Conservation (phyloP, 2,329 filamentous ascomycete species). For the Lecanoromycetidae sp. region DNA sequence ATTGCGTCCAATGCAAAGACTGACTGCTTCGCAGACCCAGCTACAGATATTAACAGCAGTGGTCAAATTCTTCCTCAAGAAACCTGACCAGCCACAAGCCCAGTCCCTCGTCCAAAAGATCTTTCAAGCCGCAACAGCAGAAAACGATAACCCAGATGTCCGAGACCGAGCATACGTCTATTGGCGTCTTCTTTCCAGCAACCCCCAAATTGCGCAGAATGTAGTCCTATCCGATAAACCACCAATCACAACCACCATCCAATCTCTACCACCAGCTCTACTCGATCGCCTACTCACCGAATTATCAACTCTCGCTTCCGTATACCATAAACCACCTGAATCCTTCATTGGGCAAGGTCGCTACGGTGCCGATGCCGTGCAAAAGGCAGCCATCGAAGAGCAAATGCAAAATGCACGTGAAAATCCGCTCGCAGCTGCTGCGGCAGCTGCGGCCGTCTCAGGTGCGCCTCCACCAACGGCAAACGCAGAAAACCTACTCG, state of each 20-base stretch:
- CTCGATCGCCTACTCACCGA: slow-evolving; percentile 84
- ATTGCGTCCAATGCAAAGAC: slow-evolving; percentile 10
- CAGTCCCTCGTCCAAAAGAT: slow-evolving; percentile 91
- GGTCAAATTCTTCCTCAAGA: slow-evolving; percentile 94
- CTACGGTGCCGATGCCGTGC: slow-evolving; percentile 86
- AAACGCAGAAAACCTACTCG: slow-evolving; percentile 88
- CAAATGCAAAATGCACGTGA: slow-evolving; percentile 84
- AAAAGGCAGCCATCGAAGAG: slow-evolving; percentile 91
- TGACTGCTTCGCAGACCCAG: slow-evolving; percentile 59
- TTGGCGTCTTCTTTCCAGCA: slow-evolving; percentile 89
- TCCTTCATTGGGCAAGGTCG: slow-evolving; percentile 95
- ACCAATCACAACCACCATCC: slow-evolving; percentile 87
- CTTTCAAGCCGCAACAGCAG: slow-evolving; percentile 78
- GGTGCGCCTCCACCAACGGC: slow-evolving; percentile 47
- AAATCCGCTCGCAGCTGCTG: slow-evolving; percentile 83
- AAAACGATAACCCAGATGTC: slow-evolving; percentile 96
- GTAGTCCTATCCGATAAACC: slow-evolving; percentile 91
- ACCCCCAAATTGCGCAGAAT: slow-evolving; percentile 81
- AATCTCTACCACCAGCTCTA: slow-evolving; percentile 67
- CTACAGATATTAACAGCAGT: slow-evolving; percentile 93
- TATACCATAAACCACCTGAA: slow-evolving; percentile 96
- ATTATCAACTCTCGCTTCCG: slow-evolving; percentile 86
- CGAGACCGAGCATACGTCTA: slow-evolving; percentile 95
- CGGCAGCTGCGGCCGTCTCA: slow-evolving; percentile 52
- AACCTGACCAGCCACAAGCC: slow-evolving; percentile 83